Evolutionary conservation across 768 basidiomycete genomes (phyloP), one percentile per base, ranked within the genome.

Genomic region (Roridomyces roridus): DNA sequence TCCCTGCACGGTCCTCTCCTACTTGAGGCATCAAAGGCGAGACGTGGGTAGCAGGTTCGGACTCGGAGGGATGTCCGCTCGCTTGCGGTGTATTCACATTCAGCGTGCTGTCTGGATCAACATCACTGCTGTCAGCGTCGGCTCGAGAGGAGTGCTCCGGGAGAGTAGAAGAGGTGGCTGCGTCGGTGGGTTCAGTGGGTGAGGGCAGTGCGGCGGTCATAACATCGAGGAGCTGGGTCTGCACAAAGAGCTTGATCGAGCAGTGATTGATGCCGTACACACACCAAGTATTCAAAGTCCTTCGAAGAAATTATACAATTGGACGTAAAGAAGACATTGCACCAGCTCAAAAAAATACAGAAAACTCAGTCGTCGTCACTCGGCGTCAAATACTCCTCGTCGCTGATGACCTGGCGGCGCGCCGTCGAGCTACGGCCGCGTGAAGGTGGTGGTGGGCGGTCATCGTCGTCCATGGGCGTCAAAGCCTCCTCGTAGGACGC

Each of bases 391-490:
- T 87, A 86, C 68, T 85, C 83, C 53, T 83, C 81, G 48, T 92
- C 90, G 61, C 89, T 91, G 71, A 91, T 74, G 46, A 92, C 81
- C 71, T 88, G 87, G 68, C 86, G 90, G 59, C 89, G 80, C 26
- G 31, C 31, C 31, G 83, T 85, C 18, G 79, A 75, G 67, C 85
- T 88, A 53, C 82, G 74, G 34, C 86, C 82, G 15, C 84, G 72
- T 4, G 71, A 71, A 5, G 79, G 81, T 10, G 83, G 79, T 9
- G 78, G 78, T 25, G 82, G 84, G 40, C 85, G 83, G 42, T 88
- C 87, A 56, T 92, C 91, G 58, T 92, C 90, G 42, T 91, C 90
- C 87, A 92, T 88, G 2, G 89, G 89, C 6, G 88, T 91, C 60
- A 91, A 70, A 10, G 90, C 88, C 31, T 85, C 83, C 26, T 90